Evolutionary conservation across 305 asterid species (phyloP).

Genomic region (Caryopteris hybrid): DNA sequence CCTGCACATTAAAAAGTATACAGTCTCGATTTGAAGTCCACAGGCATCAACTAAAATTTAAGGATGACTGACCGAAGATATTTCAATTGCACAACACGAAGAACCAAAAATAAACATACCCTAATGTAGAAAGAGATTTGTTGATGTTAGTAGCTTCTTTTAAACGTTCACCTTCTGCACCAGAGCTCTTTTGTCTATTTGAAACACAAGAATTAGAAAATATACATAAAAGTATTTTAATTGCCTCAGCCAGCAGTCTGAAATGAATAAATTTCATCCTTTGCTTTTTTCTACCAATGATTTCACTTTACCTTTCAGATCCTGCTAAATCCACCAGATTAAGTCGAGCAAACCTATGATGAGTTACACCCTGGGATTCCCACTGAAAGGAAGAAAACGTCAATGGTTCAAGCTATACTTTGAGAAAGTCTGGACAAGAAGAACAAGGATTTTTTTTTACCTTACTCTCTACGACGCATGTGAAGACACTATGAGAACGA

Average conservation of each 20-base stretch:
- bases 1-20: conserved; percentile 39
- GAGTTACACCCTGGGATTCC: conserved; percentile 93
- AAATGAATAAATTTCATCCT: neutral
- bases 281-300: neutral
- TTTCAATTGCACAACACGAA: conserved; percentile 7
- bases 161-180: conserved; percentile 98
- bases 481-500: conserved; percentile 98
- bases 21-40: conserved; percentile 7
- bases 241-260: neutral
- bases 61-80: neutral
- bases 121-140: conserved; percentile 95
- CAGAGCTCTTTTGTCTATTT: conserved; percentile 95
- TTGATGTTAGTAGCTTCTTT: conserved; percentile 97
- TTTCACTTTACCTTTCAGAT: conserved; percentile 72
- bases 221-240: neutral
- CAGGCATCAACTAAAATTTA: conserved; percentile 7
- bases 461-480: conserved; percentile 92
- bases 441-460: conserved; percentile 33
- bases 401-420: conserved; percentile 8
- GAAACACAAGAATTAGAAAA: conserved; percentile 18
- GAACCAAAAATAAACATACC: conserved; percentile 42
- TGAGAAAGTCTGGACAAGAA: neutral
- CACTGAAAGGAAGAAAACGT: conserved; percentile 41
- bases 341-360: conserved; percentile 85
- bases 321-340: conserved; percentile 99